phyloP scores from a whole-genome alignment of 495 filamentous ascomycete genomes.

The Aspergillus affinis region DNA sequence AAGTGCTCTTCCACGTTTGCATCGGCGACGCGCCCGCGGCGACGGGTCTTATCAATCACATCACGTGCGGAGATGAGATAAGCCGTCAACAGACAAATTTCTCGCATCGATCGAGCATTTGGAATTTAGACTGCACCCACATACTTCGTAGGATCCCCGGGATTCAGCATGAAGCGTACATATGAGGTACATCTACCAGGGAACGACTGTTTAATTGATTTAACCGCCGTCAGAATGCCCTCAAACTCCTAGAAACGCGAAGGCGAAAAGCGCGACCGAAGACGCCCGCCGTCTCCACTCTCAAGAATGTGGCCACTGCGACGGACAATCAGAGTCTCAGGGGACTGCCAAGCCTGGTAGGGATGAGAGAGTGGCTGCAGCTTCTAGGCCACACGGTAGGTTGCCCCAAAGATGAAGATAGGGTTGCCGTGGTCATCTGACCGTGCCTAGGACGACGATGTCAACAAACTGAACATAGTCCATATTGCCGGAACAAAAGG shows the following conservation, averaged over 20 bases:
- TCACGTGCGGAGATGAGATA: too few relatives aligned
- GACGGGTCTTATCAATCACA: too few relatives aligned
- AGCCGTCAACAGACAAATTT: too few relatives aligned
- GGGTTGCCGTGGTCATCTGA: slow-evolving; percentile 1
- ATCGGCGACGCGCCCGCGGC: too few relatives aligned
- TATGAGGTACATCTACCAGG: background rate
- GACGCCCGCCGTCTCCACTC: background rate
- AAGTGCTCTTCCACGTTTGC: too few relatives aligned
- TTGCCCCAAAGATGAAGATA: background rate
- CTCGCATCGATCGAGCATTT: too few relatives aligned
- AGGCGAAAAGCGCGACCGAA: background rate
- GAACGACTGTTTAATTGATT: background rate
- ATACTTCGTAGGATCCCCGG: too few relatives aligned
- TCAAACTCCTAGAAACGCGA: background rate
- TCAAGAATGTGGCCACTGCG: background rate
- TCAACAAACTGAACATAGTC: slow-evolving; percentile 40
- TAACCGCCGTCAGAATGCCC: background rate
- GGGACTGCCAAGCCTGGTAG: slow-evolving; percentile 24
- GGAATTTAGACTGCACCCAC: too few relatives aligned
- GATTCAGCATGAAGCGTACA: background rate
- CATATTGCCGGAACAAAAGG: slow-evolving; percentile 54
- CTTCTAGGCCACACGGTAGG: slow-evolving; percentile 31
- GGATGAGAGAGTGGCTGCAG: slow-evolving; percentile 32
- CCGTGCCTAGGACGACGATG: slow-evolving; percentile 21
- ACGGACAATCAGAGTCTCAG: slow-evolving; percentile 4